Conservation (phyloP, 192 early-diverging fungal genomes). For the Backusella parvicylindrica region DNA sequence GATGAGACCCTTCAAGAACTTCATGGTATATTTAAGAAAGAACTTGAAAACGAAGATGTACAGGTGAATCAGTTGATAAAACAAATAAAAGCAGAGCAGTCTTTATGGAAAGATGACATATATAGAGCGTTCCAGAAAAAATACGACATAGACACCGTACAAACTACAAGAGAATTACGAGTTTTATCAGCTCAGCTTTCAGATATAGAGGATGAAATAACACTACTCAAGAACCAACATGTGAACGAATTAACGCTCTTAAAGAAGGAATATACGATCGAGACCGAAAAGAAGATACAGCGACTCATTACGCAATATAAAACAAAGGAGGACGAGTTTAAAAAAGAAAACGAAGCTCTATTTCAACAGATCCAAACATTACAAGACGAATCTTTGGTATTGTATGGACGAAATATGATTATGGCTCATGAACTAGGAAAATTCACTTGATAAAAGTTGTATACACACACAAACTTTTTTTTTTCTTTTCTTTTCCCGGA, state of each 20-base stretch:
- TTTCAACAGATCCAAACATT: neutral
- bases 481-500: neutral
- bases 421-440: constrained; percentile 6
- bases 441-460: neutral
- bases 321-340: neutral
- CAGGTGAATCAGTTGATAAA: neutral
- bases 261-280: neutral
- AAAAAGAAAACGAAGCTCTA: neutral
- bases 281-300: neutral
- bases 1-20: neutral
- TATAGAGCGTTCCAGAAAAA: neutral
- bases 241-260: neutral
- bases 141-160: neutral
- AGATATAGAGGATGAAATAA: constrained; percentile 3
- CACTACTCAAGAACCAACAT: neutral
- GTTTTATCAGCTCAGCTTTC: neutral
- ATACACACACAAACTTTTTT: neutral
- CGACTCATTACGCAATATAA: neutral
- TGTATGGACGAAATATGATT: constrained; percentile 5
- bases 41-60: neutral
- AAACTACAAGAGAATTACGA: neutral
- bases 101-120: neutral
- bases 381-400: neutral
- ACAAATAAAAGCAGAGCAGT: neutral
- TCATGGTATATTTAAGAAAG: neutral